Base-by-base conservation (phyloP, 495 filamentous ascomycete genomes). In the Penicillium diatomitis region DNA sequence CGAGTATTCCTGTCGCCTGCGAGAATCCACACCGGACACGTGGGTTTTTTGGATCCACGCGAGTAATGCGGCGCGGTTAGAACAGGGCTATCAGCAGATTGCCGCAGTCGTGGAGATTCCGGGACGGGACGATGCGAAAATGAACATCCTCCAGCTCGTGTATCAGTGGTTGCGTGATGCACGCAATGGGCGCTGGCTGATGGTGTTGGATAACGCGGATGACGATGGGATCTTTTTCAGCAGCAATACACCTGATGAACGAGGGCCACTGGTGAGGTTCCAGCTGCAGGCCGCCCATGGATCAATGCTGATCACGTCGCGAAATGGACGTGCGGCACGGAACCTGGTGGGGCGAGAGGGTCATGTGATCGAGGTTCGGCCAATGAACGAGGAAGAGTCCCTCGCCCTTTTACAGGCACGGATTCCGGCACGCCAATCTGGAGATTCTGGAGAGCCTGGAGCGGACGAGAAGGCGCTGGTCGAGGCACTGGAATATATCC, bases 1-100 rank as follows among this genome's bases (percentile, higher is more conserved):
- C 8, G 66, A 74, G 50, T 47, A 76, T 36, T 67, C 66, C 2
- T 72, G 75, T 51, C 57, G 65, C 49, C 50, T 66, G 12, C 70
- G 62, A 54, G 55, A 68, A 3, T 47, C 56, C 35, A 29, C 66
- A 6, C 56, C 58, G 3, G 62, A 68, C 1, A 74, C 58, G 47
- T 76, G 70, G 3, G 53, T 80, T 38, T 72, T 78, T 56, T 82
- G 75, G 76, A 61, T 79, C 63, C 64, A 8, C 66, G 63, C 7
- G 56, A n/a, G n/a, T n/a, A n/a, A n/a, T n/a, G n/a, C n/a, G n/a
- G n/a, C n/a, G n/a, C n/a, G n/a, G n/a, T 59, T 8, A 75, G 59
- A 78, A 40, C 65, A 76, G 53, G 57, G 67, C 6, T 81, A 67
- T 50, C 5, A 49, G 4, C 56, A 63, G 2, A 71, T 79, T 48